phyloP scores from a whole-genome alignment of 257 asterid genomes.

The Dorcoceras hygrometricum region DNA sequence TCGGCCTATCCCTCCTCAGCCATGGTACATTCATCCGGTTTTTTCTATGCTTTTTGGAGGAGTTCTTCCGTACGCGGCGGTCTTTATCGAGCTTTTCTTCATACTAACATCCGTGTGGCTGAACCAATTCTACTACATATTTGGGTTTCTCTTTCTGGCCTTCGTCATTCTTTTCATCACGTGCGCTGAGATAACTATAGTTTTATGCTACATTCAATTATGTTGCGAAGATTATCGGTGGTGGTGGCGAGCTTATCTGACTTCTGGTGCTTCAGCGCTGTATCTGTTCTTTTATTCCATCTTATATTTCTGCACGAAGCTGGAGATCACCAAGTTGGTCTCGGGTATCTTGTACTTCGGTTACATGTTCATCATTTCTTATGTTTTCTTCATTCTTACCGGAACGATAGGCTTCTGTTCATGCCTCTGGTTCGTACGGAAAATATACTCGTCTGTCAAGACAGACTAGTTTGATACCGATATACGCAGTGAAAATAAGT shows the following conservation, averaged over 20 bases:
- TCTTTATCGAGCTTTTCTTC: slow-evolving; percentile 53
- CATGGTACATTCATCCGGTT: slow-evolving; percentile 49
- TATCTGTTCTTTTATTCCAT: slow-evolving; percentile 43
- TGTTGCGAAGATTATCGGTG: slow-evolving; percentile 51
- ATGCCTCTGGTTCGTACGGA: slow-evolving; percentile 46
- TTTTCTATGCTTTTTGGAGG: slow-evolving; percentile 45
- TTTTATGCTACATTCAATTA: slow-evolving; percentile 51
- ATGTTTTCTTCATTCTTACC: slow-evolving; percentile 44
- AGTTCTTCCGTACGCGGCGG: slow-evolving; percentile 51
- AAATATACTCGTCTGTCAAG: slow-evolving; percentile 50
- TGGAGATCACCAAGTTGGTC: slow-evolving; percentile 44
- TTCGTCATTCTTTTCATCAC: slow-evolving; percentile 45
- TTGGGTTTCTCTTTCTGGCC: slow-evolving; percentile 49
- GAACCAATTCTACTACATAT: slow-evolving; percentile 55
- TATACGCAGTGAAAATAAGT: neutral
- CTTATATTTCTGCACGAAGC: slow-evolving; percentile 46
- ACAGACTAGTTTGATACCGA: slow-evolving; percentile 25
- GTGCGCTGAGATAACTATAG: slow-evolving; percentile 47
- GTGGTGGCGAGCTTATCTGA: slow-evolving; percentile 59
- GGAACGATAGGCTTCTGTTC: slow-evolving; percentile 56
- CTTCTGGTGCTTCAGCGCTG: slow-evolving; percentile 47
- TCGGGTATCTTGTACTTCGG: slow-evolving; percentile 52
- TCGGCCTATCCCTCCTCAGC: slow-evolving; percentile 48
- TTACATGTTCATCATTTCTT: slow-evolving; percentile 46
- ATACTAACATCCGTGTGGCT: slow-evolving; percentile 54